Evolutionary conservation across 192 early-diverging fungal genomes (phyloP).

Genomic region (Entomortierella chlamydospora): DNA sequence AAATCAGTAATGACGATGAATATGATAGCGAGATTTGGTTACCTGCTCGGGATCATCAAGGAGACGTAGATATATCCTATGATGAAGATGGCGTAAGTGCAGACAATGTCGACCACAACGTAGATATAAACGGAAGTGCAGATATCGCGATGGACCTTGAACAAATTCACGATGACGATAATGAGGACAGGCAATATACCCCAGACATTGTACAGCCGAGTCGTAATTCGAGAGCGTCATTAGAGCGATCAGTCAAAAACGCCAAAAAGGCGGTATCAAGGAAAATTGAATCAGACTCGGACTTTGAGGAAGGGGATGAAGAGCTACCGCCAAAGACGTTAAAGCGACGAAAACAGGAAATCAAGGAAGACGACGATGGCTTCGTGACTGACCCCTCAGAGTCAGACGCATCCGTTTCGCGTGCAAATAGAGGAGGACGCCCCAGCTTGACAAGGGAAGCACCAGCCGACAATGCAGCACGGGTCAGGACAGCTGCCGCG

Average conservation of each 20-base stretch:
- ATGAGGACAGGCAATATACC: neutral
- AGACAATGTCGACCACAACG: neutral
- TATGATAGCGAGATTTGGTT: constrained; percentile 7
- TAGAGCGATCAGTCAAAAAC: no score
- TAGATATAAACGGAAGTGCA: neutral
- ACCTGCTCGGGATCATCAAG: neutral
- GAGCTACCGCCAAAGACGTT: neutral
- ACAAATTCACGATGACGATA: neutral
- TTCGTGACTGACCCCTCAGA: constrained; percentile 16
- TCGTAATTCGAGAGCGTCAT: no score
- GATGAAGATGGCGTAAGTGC: no score
- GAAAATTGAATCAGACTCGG: neutral
- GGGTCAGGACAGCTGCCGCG: neutral
- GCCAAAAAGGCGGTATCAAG: neutral
- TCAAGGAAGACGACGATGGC: constrained; percentile 1
- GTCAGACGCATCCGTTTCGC: neutral
- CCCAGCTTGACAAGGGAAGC: neutral
- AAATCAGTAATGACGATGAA: neutral
- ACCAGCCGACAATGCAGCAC: neutral
- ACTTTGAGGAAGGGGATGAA: neutral
- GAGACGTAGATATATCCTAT: neutral
- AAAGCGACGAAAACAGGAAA: neutral
- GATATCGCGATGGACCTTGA: neutral
- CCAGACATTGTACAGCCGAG: no score
- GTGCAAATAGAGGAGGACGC: neutral